These are phyloP conservation scores for Cyclotella cryptica DNA, from an alignment of 108 stramenopile species.

Conservation along the genomic window DNA sequence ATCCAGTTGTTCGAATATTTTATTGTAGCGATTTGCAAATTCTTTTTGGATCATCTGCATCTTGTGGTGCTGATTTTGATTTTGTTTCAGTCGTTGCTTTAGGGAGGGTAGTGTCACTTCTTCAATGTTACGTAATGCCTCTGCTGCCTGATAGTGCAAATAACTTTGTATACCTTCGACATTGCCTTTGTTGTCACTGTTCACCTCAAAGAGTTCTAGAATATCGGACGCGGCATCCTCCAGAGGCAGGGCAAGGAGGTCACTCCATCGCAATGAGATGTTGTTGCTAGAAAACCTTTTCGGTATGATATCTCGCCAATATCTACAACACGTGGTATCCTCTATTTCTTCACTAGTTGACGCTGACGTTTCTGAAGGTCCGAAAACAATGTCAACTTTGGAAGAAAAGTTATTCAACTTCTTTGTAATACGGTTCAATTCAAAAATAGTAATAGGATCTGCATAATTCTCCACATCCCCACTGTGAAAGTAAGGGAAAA, in stretches of 20 bases:
- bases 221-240: constrained; percentile 10
- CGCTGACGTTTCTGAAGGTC: too few relatives aligned
- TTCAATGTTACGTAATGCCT: constrained; percentile 7
- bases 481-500: not conserved
- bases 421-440: too few relatives aligned
- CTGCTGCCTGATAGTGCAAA: constrained; percentile 16
- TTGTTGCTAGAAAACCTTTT: not conserved
- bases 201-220: not conserved
- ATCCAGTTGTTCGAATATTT: constrained; percentile 36
- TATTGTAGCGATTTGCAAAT: constrained; percentile 13
- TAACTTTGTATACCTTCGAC: constrained; percentile 2
- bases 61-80: not conserved
- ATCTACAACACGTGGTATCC: not conserved
- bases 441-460: too few relatives aligned
- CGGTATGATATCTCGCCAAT: not conserved
- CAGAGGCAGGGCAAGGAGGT: not conserved
- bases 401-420: too few relatives aligned
- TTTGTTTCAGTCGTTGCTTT: not conserved
- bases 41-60: constrained; percentile 12
- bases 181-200: not conserved
- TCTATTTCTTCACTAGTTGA: not conserved
- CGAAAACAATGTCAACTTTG: too few relatives aligned
- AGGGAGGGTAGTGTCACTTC: constrained; percentile 27
- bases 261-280: not conserved
- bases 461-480: not conserved